These are phyloP conservation scores for Penicillium sp. DNA, from an alignment of 2,329 filamentous ascomycete species.

Conservation along the genomic window DNA sequence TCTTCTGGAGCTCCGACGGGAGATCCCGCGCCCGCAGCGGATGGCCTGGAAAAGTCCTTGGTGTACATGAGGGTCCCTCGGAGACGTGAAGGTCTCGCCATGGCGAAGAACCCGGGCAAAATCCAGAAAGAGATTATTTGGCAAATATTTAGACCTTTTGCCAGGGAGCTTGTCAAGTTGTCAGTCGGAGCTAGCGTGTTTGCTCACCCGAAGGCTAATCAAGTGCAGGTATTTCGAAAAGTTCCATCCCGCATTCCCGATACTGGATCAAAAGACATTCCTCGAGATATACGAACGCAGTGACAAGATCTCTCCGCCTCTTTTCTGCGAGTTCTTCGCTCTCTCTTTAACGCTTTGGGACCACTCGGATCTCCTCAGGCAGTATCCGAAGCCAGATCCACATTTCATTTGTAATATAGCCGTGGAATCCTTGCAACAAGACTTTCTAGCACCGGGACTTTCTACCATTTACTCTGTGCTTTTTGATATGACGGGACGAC, in stretches of 20 bases:
- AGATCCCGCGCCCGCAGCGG: background rate
- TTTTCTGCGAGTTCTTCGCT: conserved; percentile 5
- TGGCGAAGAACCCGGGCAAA: background rate
- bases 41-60: conserved; percentile 1
- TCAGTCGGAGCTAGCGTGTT: background rate
- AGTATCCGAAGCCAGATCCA: conserved; percentile 1
- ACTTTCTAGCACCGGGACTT: conserved; percentile 2
- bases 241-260: conserved; percentile 5
- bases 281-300: conserved; percentile 4
- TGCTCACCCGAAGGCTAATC: background rate
- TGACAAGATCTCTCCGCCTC: conserved; percentile 2
- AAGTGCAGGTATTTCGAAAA: background rate
- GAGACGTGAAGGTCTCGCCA: conserved; percentile 3
- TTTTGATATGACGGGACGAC: conserved; percentile 6
- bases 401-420: conserved; percentile 5
- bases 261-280: background rate
- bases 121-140: background rate
- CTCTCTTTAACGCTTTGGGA: conserved; percentile 2
- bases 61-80: conserved; percentile 7
- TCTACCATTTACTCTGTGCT: conserved; percentile 6
- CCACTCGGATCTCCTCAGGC: conserved; percentile 1
- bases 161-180: conserved; percentile 2
- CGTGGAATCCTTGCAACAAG: conserved; percentile 2
- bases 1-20: background rate
- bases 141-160: conserved; percentile 2